Percentiles rank a stretch among this genome's conserved stretches.
Conservation (phyloP, 2,329 filamentous ascomycete species). For the Penicillium sp. region DNA sequence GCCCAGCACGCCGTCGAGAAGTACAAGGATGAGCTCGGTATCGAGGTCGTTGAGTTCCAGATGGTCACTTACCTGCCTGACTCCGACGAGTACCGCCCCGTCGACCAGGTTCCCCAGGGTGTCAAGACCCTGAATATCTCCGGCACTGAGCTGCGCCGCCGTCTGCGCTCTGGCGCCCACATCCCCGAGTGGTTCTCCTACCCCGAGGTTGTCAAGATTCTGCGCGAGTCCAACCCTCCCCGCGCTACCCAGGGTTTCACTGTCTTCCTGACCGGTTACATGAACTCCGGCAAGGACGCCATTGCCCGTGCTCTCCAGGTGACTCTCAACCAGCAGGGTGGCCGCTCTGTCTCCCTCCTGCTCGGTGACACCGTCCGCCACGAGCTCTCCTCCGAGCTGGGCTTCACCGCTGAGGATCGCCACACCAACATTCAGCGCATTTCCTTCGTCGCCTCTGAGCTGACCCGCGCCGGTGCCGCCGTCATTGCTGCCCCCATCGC, state of each 20-base stretch:
- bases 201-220: conserved; percentile 94
- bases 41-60: conserved; percentile 98
- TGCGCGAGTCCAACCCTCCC: conserved; percentile 93
- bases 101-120: conserved; percentile 82
- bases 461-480: conserved; percentile 87
- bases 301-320: conserved; percentile 94
- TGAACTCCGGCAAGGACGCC: conserved; percentile 95
- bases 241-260: conserved; percentile 94
- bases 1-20: conserved; percentile 95
- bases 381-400: conserved; percentile 91
- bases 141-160: conserved; percentile 84
- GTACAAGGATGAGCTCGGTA: conserved; percentile 93
- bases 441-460: conserved; percentile 90
- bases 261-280: conserved; percentile 94
- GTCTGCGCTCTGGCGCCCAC: conserved; percentile 85
- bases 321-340: conserved; percentile 96
- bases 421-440: conserved; percentile 95
- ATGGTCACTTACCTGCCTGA: conserved; percentile 99
- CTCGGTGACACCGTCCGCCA: conserved; percentile 92
- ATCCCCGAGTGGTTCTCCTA: conserved; percentile 99
- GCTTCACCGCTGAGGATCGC: conserved; percentile 90
- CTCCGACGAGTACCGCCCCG: conserved; percentile 90
- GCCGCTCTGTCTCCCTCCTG: conserved; percentile 88
- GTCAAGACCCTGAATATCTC: conserved; percentile 86
- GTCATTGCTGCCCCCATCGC: conserved; percentile 97